phyloP scores from a whole-genome alignment of 192 early-diverging fungal genomes.

The Coemansia sp. region DNA sequence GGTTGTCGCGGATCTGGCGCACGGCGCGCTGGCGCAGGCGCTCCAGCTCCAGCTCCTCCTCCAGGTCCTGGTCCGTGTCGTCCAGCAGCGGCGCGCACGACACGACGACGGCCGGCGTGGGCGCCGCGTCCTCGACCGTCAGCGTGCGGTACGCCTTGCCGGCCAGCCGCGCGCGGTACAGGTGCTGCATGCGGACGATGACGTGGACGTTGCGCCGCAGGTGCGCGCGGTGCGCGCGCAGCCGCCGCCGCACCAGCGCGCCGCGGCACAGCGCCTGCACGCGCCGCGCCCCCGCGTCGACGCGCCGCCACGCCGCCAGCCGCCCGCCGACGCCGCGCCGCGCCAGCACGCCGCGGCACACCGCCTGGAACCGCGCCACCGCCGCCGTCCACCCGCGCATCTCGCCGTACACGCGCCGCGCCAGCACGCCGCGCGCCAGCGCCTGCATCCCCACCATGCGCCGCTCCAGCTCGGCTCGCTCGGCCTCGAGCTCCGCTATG shows the following conservation, averaged over 20 bases:
- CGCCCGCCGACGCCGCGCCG: slow-evolving; percentile 39
- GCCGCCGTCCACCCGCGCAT: slow-evolving; percentile 54
- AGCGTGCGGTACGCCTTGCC: slow-evolving; percentile 68
- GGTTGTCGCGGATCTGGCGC: slow-evolving; percentile 86
- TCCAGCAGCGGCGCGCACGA: slow-evolving; percentile 86
- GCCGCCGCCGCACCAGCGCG: slow-evolving; percentile 60
- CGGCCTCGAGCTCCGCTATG: slow-evolving; percentile 28
- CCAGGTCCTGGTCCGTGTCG: slow-evolving; percentile 87
- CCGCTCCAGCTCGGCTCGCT: slow-evolving; percentile 47
- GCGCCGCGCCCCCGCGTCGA: slow-evolving; percentile 29
- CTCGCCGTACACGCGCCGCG: slow-evolving; percentile 55
- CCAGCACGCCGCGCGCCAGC: slow-evolving; percentile 58
- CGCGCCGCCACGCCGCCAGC: slow-evolving; percentile 30
- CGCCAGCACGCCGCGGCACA: slow-evolving; percentile 45
- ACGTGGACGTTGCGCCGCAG: slow-evolving; percentile 65
- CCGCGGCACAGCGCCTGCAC: slow-evolving; percentile 70
- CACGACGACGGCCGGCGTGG: slow-evolving; percentile 75
- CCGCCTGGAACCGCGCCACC: slow-evolving; percentile 50
- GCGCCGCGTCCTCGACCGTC: slow-evolving; percentile 73
- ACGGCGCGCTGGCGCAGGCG: slow-evolving; percentile 82
- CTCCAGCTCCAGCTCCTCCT: slow-evolving; percentile 89
- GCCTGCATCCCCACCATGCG: slow-evolving; percentile 57
- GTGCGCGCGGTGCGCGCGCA: slow-evolving; percentile 58
- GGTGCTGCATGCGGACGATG: slow-evolving; percentile 72
- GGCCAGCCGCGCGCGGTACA: slow-evolving; percentile 65